These are phyloP conservation scores for Backusella luteola DNA, from an alignment of 192 early-diverging fungal genomes.

Conservation along the genomic window DNA sequence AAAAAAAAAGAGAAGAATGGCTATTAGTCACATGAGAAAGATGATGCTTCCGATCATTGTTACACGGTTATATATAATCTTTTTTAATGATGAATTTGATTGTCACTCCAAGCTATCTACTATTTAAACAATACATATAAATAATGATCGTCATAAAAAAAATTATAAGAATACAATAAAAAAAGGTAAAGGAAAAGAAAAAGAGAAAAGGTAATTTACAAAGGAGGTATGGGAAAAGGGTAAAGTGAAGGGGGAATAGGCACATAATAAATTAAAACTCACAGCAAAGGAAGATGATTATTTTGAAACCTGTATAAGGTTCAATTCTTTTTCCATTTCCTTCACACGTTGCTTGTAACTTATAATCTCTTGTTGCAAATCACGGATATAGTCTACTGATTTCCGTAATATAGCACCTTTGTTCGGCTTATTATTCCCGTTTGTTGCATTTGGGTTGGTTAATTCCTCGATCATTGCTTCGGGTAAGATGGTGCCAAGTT, in stretches of 20 bases:
- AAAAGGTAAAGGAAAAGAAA: neutral
- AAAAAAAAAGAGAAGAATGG: neutral
- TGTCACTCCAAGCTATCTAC: neutral
- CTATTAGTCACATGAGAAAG: neutral
- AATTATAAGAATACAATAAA: neutral
- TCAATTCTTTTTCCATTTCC: slow-evolving; percentile 27
- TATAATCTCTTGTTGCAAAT: slow-evolving; percentile 22
- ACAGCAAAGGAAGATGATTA: neutral
- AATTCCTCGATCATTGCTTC: slow-evolving; percentile 62
- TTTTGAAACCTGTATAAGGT: neutral
- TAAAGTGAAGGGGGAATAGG: neutral
- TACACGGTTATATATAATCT: neutral
- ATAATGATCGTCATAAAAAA: neutral
- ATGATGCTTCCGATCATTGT: neutral
- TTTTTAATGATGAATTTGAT: neutral
- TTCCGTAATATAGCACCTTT: slow-evolving; percentile 92
- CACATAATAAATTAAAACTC: neutral
- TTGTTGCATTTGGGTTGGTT: neutral
- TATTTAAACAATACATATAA: neutral
- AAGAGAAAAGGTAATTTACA: neutral
- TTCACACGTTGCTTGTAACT: slow-evolving; percentile 17
- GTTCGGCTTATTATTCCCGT: slow-evolving; percentile 79
- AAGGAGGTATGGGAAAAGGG: neutral
- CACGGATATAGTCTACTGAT: slow-evolving; percentile 87
- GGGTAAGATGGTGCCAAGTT: slow-evolving; percentile 80